A percentile compares a stretch with the other conserved stretches of the same genome.
phyloP scores from a whole-genome alignment of 805 yeast genomes.

The Alloascoidea africana region DNA sequence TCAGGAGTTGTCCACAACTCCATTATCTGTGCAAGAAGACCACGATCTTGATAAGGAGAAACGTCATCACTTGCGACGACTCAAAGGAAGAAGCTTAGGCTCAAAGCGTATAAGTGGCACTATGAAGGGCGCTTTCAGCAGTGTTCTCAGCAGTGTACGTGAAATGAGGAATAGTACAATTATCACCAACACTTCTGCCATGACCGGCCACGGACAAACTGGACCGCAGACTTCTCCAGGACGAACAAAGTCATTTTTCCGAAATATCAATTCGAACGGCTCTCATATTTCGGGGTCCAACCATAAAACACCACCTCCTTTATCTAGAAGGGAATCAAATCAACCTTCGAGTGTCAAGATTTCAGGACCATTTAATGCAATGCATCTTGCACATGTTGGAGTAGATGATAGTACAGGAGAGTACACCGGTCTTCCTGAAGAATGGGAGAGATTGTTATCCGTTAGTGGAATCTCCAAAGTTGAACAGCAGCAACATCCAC shows the following conservation, averaged over 20 bases:
- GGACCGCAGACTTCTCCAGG: too few relatives aligned
- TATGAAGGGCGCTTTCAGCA: neutral
- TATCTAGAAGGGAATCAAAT: neutral
- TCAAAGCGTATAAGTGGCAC: neutral
- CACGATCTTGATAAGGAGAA: neutral
- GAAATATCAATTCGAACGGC: neutral
- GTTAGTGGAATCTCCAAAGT: constrained; percentile 79
- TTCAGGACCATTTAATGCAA: neutral
- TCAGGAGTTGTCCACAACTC: too few relatives aligned
- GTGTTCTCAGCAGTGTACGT: neutral
- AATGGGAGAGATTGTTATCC: constrained; percentile 74
- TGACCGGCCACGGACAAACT: too few relatives aligned
- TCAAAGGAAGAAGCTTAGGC: neutral
- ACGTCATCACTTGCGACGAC: constrained; percentile 1
- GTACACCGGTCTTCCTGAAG: constrained; percentile 84
- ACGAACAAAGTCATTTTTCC: too few relatives aligned
- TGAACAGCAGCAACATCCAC: constrained; percentile 86
- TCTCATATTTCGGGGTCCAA: neutral
- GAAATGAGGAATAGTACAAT: neutral
- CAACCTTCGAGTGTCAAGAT: neutral
- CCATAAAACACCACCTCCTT: neutral
- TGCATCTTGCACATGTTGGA: constrained; percentile 52
- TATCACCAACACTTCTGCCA: neutral
- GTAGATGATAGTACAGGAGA: constrained; percentile 73
- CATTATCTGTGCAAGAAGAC: too few relatives aligned